Evolutionary conservation across 257 asterid species (phyloP).

Genomic region (Leonotis leonurus): DNA sequence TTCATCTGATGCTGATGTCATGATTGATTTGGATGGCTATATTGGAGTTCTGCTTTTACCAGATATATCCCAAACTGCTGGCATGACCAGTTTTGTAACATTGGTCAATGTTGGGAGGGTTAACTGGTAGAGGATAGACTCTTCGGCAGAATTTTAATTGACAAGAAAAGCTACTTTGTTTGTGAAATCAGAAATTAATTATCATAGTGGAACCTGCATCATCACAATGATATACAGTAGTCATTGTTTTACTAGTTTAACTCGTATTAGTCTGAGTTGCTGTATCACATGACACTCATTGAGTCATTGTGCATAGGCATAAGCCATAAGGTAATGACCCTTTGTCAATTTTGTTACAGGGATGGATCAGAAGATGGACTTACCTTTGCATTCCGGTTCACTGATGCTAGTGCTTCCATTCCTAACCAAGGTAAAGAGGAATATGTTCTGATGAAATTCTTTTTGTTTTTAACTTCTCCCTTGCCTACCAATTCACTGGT

Average conservation of each 20-base stretch:
- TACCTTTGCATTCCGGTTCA: slow-evolving; percentile 92
- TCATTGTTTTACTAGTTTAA: slow-evolving; percentile 9
- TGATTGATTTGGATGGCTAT: slow-evolving; percentile 13
- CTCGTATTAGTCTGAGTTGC: background rate
- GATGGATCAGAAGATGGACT: slow-evolving; percentile 93
- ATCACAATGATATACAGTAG: slow-evolving; percentile 1
- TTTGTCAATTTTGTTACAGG: slow-evolving; percentile 41
- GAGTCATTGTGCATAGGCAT: slow-evolving; percentile 1
- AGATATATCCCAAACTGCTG: no score
- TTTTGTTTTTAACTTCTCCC: no score
- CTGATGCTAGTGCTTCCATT: slow-evolving; percentile 71
- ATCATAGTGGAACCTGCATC: no score
- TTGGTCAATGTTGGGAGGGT: background rate
- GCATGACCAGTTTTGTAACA: background rate
- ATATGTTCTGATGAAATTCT: slow-evolving; percentile 11
- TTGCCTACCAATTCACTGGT: no score
- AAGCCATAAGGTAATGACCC: slow-evolving; percentile 16
- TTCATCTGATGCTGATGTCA: background rate
- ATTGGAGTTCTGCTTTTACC: slow-evolving; percentile 12
- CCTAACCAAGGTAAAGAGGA: slow-evolving; percentile 72
- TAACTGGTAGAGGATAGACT: no score
- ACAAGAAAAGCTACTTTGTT: no score
- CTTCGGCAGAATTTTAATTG: no score
- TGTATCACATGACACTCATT: no score
- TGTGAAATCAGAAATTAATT: no score